Conservation (phyloP, 2,329 filamentous ascomycete genomes). For the Thelonectria rubi region DNA sequence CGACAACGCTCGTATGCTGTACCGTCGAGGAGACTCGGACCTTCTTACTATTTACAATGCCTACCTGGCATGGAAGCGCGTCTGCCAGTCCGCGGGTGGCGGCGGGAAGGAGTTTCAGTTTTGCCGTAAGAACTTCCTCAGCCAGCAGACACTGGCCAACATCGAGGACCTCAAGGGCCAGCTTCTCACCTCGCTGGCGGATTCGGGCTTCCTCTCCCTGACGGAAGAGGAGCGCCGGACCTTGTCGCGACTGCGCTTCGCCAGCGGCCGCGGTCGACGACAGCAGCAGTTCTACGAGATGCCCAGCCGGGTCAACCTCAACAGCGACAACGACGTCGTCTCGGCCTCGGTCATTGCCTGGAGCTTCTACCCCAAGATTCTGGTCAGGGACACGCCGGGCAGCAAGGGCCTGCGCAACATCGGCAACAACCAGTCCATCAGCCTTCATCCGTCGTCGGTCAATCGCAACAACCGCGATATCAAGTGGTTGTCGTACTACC, state of each 20-base stretch:
- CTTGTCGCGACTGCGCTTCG: constrained; percentile 74
- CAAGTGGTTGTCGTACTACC: constrained; percentile 92
- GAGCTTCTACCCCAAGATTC: constrained; percentile 94
- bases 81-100: constrained; percentile 71
- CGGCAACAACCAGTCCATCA: constrained; percentile 90
- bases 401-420: constrained; percentile 88
- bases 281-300: constrained; percentile 84
- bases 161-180: constrained; percentile 97
- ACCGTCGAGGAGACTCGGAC: constrained; percentile 89
- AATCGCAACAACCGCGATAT: constrained; percentile 77
- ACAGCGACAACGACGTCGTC: constrained; percentile 83
- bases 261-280: constrained; percentile 60
- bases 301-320: constrained; percentile 76
- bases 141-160: constrained; percentile 84
- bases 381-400: constrained; percentile 75
- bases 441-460: constrained; percentile 86
- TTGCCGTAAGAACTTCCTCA: constrained; percentile 94
- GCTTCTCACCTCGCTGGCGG: constrained; percentile 82
- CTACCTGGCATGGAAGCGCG: constrained; percentile 86
- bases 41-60: constrained; percentile 94
- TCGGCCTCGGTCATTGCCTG: constrained; percentile 86
- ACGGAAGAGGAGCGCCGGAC: constrained; percentile 75
- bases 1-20: constrained; percentile 79
- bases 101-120: constrained; percentile 84
- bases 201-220: constrained; percentile 83